phyloP scores from a whole-genome alignment of 495 filamentous ascomycete species.

The Xylaria flabelliformis region DNA sequence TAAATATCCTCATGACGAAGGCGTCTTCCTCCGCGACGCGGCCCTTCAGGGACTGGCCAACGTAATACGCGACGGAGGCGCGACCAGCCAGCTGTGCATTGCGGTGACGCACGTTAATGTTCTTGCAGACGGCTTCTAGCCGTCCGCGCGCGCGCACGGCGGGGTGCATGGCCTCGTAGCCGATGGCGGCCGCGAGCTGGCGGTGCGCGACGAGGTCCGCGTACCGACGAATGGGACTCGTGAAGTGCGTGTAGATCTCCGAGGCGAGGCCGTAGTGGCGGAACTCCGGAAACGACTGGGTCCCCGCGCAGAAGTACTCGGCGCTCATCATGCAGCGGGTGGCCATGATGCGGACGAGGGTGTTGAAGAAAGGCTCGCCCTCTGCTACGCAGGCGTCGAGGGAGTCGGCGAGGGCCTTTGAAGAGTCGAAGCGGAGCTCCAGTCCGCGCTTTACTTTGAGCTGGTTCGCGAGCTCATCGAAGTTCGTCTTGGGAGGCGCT shows the following conservation, averaged over 20 bases:
- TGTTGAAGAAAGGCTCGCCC: constrained; percentile 97
- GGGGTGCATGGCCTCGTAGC: constrained; percentile 83
- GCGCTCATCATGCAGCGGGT: constrained; percentile 99
- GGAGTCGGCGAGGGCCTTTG: constrained; percentile 87
- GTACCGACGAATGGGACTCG: constrained; percentile 94
- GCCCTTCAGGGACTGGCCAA: constrained; percentile 92
- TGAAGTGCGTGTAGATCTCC: constrained; percentile 99
- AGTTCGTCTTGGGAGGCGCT: constrained; percentile 91
- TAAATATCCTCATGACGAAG: constrained; percentile 95
- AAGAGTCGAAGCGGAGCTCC: constrained; percentile 80
- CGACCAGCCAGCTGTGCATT: constrained; percentile 96
- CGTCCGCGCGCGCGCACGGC: constrained; percentile 76
- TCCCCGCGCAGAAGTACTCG: constrained; percentile 95
- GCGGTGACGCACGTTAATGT: constrained; percentile 96
- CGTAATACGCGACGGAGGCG: constrained; percentile 94
- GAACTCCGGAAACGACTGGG: constrained; percentile 91
- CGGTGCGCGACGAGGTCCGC: constrained; percentile 93
- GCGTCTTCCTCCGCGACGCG: constrained; percentile 84
- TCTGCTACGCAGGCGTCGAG: constrained; percentile 83
- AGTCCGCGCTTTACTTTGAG: constrained; percentile 83
- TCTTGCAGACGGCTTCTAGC: constrained; percentile 92
- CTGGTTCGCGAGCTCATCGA: constrained; percentile 90
- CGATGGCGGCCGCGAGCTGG: constrained; percentile 93
- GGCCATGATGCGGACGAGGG: constrained; percentile 92
- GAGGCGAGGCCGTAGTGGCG: constrained; percentile 94